Evolutionary conservation across 2,329 filamentous ascomycete species (phyloP), one percentile per base, ranked within the genome.

Genomic region (Diaporthe ilicicola): DNA sequence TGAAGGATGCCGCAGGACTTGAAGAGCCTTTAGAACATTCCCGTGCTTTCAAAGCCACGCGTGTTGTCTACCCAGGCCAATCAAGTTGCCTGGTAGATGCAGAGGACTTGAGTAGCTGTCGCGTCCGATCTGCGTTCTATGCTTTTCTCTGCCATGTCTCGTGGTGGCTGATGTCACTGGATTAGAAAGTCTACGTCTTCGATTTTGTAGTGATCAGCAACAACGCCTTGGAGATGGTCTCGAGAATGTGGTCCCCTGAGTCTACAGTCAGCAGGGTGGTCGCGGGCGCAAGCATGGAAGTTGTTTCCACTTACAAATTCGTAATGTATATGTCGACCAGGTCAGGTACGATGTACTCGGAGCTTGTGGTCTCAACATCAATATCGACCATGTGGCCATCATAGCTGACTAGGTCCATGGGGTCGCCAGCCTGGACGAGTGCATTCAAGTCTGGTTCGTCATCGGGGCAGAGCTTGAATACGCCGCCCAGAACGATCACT

Each of bases 391-490:
- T 87, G 48, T 90, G 87, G 7, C 94, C 94, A 73, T 98, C 92
- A 78, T 94, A 97, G 48, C 86, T 88, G 53, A 96, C 89, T 70
- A 94, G 91, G 74, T 89, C 92, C 67, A 92, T 91, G 1, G 94
- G 90, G 79, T 95, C 91, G 19, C 94, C 95, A 83, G 94, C 94
- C 82, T 98, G 95, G 71, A 97, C 93, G 72, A 97, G 84, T 5
- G 91, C 90, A 74, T 94, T 92, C 67, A 93, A 91, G 76, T 96
- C 91, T 76, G 94, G 95, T 1, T 94, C 93, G 77, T 94, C 95
- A 71, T 97, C 91, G 0, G 96, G 95, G 75, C 94, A 97, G 69
- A 99, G 89, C 82, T 97, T 97, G 85, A 98, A 98, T 24, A 98
- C 92, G 39, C 94, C 95, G 66, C 92, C 93, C 53, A 99, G 89